These are phyloP conservation scores for Trifolium dubium DNA, from an alignment of 306 rosid genomes.

Conservation along the genomic window DNA sequence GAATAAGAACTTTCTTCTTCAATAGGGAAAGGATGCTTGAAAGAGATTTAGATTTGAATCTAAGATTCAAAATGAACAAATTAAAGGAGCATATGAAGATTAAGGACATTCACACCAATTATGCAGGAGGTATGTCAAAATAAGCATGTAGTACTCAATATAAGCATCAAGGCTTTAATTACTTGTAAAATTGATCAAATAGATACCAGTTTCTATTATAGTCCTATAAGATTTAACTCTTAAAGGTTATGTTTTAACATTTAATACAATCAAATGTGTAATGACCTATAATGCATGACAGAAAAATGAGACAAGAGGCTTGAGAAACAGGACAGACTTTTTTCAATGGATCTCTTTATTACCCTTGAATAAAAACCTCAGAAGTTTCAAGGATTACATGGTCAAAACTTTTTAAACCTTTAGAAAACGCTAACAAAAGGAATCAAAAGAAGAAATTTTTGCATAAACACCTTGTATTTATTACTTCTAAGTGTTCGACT, in stretches of 20 bases:
- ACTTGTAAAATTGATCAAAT: too few species aligned
- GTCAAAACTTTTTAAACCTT: not conserved
- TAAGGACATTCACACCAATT: not conserved
- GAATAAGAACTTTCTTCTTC: constrained; percentile 9
- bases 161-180: too few species aligned
- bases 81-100: constrained; percentile 6
- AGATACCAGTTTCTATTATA: too few species aligned
- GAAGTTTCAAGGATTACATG: not conserved
- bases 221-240: too few species aligned
- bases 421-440: too few species aligned
- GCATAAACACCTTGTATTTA: too few species aligned
- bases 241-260: too few species aligned
- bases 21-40: constrained; percentile 7
- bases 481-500: too few species aligned
- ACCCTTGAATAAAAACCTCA: not conserved
- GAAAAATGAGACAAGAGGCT: constrained; percentile 17
- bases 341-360: not conserved
- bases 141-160: not conserved
- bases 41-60: constrained; percentile 8
- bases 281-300: not conserved
- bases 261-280: too few species aligned
- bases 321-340: constrained; percentile 28
- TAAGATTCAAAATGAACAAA: constrained; percentile 7
- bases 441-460: too few species aligned
- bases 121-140: not conserved